These are phyloP conservation scores for Colletotrichum shisoi DNA, from an alignment of 2,329 filamentous ascomycete genomes.

Conservation along the genomic window DNA sequence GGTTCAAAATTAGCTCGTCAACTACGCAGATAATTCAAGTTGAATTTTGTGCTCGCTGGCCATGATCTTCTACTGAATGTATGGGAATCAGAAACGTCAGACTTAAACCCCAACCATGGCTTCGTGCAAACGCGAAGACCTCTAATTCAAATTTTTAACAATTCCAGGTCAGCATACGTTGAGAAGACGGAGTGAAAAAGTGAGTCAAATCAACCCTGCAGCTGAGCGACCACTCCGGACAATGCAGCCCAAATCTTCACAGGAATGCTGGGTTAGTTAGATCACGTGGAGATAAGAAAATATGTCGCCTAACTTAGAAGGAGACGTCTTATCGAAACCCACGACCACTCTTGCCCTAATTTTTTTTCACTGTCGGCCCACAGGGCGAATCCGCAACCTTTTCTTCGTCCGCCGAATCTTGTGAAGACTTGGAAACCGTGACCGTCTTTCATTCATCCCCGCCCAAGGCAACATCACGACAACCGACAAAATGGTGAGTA, in stretches of 20 bases:
- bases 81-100: too few relatives aligned
- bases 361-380: conserved; percentile 43
- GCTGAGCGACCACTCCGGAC: too few relatives aligned
- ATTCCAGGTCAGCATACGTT: too few relatives aligned
- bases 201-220: too few relatives aligned
- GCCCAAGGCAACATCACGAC: conserved; percentile 37
- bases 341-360: conserved; percentile 21
- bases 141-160: too few relatives aligned
- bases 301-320: background rate
- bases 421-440: background rate
- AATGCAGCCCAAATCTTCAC: background rate
- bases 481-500: conserved; percentile 38
- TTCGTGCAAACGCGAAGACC: too few relatives aligned
- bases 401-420: conserved; percentile 14
- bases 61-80: too few relatives aligned
- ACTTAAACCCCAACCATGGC: too few relatives aligned
- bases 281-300: conserved; percentile 27
- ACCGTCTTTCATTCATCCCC: conserved; percentile 15
- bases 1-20: background rate
- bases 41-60: too few relatives aligned
- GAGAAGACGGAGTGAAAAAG: too few relatives aligned
- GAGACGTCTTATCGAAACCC: conserved; percentile 3
- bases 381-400: conserved; percentile 10
- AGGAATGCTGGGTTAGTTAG: rapidly evolving
- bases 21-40: too few relatives aligned